A percentile compares a stretch with the other conserved stretches of the same genome.
phyloP scores from a whole-genome alignment of 1,284 basidiomycete genomes.

The Megacollybia platyphylla region DNA sequence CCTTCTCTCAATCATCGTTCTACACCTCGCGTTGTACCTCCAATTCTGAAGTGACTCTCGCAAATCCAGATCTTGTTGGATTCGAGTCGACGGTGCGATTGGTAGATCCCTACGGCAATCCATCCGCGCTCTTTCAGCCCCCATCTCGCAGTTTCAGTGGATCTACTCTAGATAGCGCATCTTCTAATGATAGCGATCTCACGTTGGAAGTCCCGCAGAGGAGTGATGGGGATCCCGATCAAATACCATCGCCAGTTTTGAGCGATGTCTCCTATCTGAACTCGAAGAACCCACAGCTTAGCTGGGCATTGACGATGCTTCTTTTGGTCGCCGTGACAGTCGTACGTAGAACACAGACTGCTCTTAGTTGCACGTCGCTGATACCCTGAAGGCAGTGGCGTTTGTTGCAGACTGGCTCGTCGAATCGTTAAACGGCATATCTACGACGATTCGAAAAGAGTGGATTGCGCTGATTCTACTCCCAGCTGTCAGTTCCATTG shows the following conservation, averaged over 20 bases:
- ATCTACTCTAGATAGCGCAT: not conserved
- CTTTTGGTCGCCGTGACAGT: conserved; percentile 53
- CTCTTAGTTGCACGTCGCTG: not conserved
- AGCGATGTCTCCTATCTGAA: not conserved
- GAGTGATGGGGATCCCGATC: not conserved
- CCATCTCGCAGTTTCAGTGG: not conserved
- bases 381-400: conserved; percentile 36
- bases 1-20: too few species aligned
- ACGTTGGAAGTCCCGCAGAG: too few species aligned
- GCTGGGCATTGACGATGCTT: conserved; percentile 42
- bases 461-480: conserved; percentile 82
- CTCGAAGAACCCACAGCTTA: conserved; percentile 35
- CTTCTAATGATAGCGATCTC: too few species aligned
- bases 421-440: conserved; percentile 58
- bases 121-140: not conserved
- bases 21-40: not conserved
- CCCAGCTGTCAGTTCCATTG: conserved; percentile 75
- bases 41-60: not conserved
- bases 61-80: not conserved
- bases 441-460: conserved; percentile 38
- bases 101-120: not conserved
- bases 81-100: not conserved
- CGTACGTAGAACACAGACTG: conserved; percentile 25
- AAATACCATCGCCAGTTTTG: not conserved
- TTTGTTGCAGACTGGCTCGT: conserved; percentile 79